Percentiles rank a stretch among this genome's conserved stretches.
These are phyloP conservation scores for Cryptococcus sp. DNA, from an alignment of 1,284 basidiomycete species.

Conservation along the genomic window DNA sequence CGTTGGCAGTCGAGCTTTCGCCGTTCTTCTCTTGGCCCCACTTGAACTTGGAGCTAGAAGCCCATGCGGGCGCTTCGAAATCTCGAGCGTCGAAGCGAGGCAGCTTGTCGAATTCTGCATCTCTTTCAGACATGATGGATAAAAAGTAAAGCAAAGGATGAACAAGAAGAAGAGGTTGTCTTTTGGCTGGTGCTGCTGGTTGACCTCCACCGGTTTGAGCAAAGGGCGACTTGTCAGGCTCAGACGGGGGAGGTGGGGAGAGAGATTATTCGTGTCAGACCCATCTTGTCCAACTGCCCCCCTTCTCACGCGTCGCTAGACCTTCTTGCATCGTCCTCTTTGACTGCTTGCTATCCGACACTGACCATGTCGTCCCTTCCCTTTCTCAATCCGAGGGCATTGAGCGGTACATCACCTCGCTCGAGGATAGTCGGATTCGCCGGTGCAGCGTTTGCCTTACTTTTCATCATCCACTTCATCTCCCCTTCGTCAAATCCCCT, in stretches of 20 bases:
- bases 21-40: slow-evolving; percentile 15
- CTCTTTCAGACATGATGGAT: too few relatives aligned
- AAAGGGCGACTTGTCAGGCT: too few relatives aligned
- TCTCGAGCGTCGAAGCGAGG: slow-evolving; percentile 26
- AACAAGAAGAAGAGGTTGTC: too few relatives aligned
- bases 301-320: too few relatives aligned
- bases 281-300: too few relatives aligned
- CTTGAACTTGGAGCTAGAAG: slow-evolving; percentile 12
- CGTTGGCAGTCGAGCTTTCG: slow-evolving; percentile 12
- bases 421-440: slow-evolving; percentile 22
- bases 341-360: too few relatives aligned
- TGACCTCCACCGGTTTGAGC: too few relatives aligned
- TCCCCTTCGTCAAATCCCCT: slow-evolving; percentile 27
- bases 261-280: too few relatives aligned
- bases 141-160: too few relatives aligned
- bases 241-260: too few relatives aligned
- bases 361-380: not conserved
- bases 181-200: too few relatives aligned
- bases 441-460: slow-evolving; percentile 19
- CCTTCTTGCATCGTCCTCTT: too few relatives aligned
- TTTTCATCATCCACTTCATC: slow-evolving; percentile 35
- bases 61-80: slow-evolving; percentile 37
- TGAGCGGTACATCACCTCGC: slow-evolving; percentile 20
- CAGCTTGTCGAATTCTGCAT: slow-evolving; percentile 12
- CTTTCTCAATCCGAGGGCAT: not conserved